phyloP scores from a whole-genome alignment of 768 basidiomycete species.

The Amanita subjunquillea region DNA sequence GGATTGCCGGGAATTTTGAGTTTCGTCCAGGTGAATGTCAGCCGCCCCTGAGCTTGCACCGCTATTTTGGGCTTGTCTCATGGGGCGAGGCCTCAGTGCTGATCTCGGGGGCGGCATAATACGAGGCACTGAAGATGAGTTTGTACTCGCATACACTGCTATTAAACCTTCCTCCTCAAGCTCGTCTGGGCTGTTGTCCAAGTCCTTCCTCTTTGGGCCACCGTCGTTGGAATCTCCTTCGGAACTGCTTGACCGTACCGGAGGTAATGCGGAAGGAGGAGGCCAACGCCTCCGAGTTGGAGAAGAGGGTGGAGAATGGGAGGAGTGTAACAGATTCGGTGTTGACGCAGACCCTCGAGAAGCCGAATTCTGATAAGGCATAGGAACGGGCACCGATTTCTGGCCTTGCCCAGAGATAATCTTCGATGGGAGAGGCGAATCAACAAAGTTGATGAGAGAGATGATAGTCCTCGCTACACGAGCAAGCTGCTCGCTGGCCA shows the following conservation, averaged over 20 bases:
- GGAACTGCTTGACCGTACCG: conserved; percentile 47
- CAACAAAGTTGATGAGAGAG: conserved; percentile 53
- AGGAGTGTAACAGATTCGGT: conserved; percentile 37
- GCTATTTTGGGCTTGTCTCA: conserved; percentile 18
- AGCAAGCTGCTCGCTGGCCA: conserved; percentile 47
- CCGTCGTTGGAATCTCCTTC: conserved; percentile 20
- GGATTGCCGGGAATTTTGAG: conserved; percentile 42
- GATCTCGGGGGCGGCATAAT: conserved; percentile 35
- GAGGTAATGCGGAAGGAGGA: conserved; percentile 38
- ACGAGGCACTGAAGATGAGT: conserved; percentile 27
- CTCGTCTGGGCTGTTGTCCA: conserved; percentile 9
- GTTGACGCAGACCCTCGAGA: conserved; percentile 49
- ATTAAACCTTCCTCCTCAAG: conserved; percentile 10
- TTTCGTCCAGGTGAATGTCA: conserved; percentile 20
- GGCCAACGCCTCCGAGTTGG: conserved; percentile 36
- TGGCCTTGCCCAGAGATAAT: conserved; percentile 31
- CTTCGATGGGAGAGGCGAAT: conserved; percentile 38
- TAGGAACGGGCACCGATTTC: conserved; percentile 11
- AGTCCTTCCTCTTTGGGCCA: background rate
- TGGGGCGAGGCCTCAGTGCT: conserved; percentile 34
- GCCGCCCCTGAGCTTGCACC: conserved; percentile 21
- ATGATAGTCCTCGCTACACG: conserved; percentile 71
- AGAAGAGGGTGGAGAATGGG: conserved; percentile 27
- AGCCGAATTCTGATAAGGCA: conserved; percentile 25
- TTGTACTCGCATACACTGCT: conserved; percentile 16